These are phyloP conservation scores for Mortierella sp. DNA, from an alignment of 371 early-diverging fungal species.

Conservation along the genomic window DNA sequence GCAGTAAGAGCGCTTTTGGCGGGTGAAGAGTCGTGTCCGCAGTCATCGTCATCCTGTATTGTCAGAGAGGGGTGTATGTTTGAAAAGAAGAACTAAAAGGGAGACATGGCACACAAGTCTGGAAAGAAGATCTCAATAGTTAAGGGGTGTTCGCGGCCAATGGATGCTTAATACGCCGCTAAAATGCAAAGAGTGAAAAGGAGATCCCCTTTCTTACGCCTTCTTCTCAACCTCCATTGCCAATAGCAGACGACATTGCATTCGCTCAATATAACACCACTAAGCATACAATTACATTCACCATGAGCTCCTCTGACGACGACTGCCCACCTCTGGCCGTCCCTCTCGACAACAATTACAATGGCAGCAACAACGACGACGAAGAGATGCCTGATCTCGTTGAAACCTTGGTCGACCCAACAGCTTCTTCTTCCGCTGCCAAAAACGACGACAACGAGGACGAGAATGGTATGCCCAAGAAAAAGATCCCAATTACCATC, in stretches of 20 bases:
- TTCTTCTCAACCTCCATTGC: not conserved
- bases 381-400: slow-evolving; percentile 56
- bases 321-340: slow-evolving; percentile 41
- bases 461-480: slow-evolving; percentile 8
- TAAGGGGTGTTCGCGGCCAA: not conserved
- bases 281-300: not conserved
- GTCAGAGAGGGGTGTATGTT: not conserved
- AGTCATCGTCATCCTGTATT: not conserved
- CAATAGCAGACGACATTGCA: not conserved
- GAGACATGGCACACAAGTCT: not conserved
- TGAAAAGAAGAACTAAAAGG: not conserved
- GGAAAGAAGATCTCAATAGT: not conserved
- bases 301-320: slow-evolving; percentile 40
- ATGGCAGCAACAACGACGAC: slow-evolving; percentile 25
- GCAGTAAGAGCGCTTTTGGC: not conserved
- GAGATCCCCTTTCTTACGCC: slow-evolving; percentile 7
- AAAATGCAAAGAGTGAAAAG: not conserved
- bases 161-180: not conserved
- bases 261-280: not conserved
- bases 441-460: not conserved
- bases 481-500: slow-evolving; percentile 58
- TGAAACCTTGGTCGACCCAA: slow-evolving; percentile 13
- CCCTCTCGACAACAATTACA: slow-evolving; percentile 3
- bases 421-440: not conserved
- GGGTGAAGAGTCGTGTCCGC: not conserved